These are phyloP conservation scores for Vitis hybrid DNA, from an alignment of 177 flowering plant species.

Conservation along the genomic window DNA sequence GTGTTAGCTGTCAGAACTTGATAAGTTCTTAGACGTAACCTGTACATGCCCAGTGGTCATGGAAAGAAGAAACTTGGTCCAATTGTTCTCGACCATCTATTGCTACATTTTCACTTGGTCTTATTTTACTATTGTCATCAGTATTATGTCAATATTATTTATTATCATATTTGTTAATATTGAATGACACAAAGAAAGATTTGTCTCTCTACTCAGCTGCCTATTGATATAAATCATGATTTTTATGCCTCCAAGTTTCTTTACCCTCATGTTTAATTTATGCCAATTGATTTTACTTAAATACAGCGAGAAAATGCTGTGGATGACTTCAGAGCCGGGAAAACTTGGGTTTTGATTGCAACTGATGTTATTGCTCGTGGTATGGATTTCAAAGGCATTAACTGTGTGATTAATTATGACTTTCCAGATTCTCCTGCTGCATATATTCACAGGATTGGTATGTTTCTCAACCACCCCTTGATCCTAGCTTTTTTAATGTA, in stretches of 20 bases:
- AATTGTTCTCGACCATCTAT: too few species aligned
- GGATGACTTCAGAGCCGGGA: constrained; percentile 86
- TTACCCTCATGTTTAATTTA: not conserved
- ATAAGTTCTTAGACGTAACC: too few species aligned
- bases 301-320: constrained; percentile 85
- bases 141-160: too few species aligned
- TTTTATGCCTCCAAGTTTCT: not conserved
- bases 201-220: too few species aligned
- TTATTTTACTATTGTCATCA: too few species aligned
- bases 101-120: too few species aligned
- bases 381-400: constrained; percentile 99
- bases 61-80: too few species aligned
- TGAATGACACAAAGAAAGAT: too few species aligned
- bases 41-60: too few species aligned
- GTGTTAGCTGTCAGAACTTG: too few species aligned
- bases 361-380: constrained; percentile 96
- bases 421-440: constrained; percentile 91
- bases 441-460: constrained; percentile 96
- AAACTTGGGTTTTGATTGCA: constrained; percentile 96
- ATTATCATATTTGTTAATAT: too few species aligned
- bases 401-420: constrained; percentile 93
- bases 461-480: constrained; percentile 9
- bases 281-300: constrained; percentile 11
- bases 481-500: not conserved
- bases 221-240: not conserved